Percentiles rank a stretch among this genome's conserved stretches.
phyloP scores from a whole-genome alignment of 257 asterid genomes.

The Solanum rostratum region DNA sequence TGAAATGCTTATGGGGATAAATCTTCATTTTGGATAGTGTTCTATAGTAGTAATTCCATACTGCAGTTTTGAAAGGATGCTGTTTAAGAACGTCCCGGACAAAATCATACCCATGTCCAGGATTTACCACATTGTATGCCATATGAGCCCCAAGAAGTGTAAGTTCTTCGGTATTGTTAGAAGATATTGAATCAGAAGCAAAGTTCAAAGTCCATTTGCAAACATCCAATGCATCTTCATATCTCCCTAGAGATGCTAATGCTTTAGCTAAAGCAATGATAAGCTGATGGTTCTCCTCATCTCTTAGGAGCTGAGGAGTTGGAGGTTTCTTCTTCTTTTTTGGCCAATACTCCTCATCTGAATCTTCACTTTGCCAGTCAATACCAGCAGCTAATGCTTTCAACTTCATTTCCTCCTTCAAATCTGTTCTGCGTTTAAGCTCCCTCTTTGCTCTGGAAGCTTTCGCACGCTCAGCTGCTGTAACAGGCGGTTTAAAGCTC shows the following conservation, averaged over 20 bases:
- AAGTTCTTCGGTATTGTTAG: background rate
- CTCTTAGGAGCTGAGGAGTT: background rate
- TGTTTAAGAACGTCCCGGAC: background rate
- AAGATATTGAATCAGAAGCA: background rate
- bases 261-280: background rate
- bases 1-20: background rate
- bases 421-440: background rate
- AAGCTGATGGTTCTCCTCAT: conserved; percentile 6
- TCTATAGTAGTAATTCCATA: conserved; percentile 9
- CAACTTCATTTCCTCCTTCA: background rate
- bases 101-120: background rate
- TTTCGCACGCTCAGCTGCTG: background rate
- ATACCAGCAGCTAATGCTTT: background rate
- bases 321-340: background rate
- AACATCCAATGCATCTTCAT: background rate
- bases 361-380: conserved; percentile 5
- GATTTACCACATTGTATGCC: background rate
- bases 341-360: conserved; percentile 4
- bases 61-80: background rate
- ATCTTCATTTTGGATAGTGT: background rate
- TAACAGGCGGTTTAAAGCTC: conserved; percentile 4
- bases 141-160: background rate
- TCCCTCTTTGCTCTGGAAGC: conserved; percentile 6
- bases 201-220: background rate
- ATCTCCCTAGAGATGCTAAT: background rate